Base-by-base conservation (phyloP, 2,329 filamentous ascomycete genomes). In the Arthrobotrys sphaeroides region DNA sequence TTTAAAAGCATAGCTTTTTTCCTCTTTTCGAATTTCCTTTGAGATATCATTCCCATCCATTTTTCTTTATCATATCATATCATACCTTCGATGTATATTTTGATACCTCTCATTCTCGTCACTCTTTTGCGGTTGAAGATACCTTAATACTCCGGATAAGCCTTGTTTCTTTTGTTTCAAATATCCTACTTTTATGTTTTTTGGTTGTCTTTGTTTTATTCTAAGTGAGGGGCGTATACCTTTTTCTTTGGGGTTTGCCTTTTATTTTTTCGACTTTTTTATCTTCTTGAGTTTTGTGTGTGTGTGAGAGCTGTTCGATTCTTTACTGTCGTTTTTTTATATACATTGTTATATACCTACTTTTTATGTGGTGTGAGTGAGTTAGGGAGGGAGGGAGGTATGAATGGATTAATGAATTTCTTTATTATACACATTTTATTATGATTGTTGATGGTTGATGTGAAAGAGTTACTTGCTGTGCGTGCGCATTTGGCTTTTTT, bases 81-180 rank as follows among this genome's bases (percentile, higher is more conserved):
- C n/a, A 16, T 57, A 57, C 18, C n/a, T 60, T 60, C 55, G 36
- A 36, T 64, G 47, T 64, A 64, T 49, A 64, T 64, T 28, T 36
- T 49, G 40, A 20, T 64, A 64, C 40, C 22, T 64, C 47, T 36
- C 33, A 24, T 36, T 47, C 26, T 38, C 42, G 22, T 51, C 60
- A 16, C 47, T 64, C 60, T 31, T 47, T 47, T 36, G 3, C 26
- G 12, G 20, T 33, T 10, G 18, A 31, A 49, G 59, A 64, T 64
- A 49, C 47, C 42, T 60, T 64, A 64, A 64, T 64, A 64, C 33
- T 64, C 60, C 42, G 42, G 60, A 36, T 62, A 33, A 31, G 16
- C 40, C 36, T 51, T 18, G 26, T 36, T 62, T 31, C 16, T 33
- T 20, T 10, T 36, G n/a, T n/a, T n/a, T n/a, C n/a, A n/a, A n/a